Evolutionary conservation across 75 land plant genomes (phyloP).

Genomic region (Chamaecyparis obtusa): DNA sequence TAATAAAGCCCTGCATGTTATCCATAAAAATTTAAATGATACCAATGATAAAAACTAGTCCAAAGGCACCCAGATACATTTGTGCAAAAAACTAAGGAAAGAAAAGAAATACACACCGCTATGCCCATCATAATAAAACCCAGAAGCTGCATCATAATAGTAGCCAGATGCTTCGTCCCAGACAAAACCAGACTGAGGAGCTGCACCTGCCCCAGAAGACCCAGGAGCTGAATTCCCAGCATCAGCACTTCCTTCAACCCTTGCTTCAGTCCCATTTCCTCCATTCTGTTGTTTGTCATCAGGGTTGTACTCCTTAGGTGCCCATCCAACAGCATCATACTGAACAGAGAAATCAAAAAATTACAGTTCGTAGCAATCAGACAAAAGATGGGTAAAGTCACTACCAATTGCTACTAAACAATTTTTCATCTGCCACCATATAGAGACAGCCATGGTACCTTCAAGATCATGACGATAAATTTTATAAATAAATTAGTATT

Average conservation of each 20-base stretch:
- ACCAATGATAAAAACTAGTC: neutral
- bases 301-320: conserved; percentile 97
- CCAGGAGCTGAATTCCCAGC: conserved; percentile 23
- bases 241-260: conserved; percentile 21
- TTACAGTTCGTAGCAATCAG: neutral
- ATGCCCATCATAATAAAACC: conserved; percentile 94
- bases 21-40: neutral
- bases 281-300: conserved; percentile 48
- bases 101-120: conserved; percentile 43
- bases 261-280: neutral
- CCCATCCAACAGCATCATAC: conserved; percentile 99
- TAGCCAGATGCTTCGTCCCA: conserved; percentile 99
- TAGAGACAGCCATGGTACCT: neutral
- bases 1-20: conserved; percentile 82
- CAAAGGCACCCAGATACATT: neutral
- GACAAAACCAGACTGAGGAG: conserved; percentile 91
- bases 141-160: conserved; percentile 99
- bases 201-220: conserved; percentile 27
- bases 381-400: neutral
- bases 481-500: neutral
- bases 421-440: neutral
- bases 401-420: neutral
- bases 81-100: neutral
- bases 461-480: neutral
- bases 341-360: conserved; percentile 19